Base-by-base conservation (phyloP, 768 basidiomycete genomes). In the Russula dissimulans region DNA sequence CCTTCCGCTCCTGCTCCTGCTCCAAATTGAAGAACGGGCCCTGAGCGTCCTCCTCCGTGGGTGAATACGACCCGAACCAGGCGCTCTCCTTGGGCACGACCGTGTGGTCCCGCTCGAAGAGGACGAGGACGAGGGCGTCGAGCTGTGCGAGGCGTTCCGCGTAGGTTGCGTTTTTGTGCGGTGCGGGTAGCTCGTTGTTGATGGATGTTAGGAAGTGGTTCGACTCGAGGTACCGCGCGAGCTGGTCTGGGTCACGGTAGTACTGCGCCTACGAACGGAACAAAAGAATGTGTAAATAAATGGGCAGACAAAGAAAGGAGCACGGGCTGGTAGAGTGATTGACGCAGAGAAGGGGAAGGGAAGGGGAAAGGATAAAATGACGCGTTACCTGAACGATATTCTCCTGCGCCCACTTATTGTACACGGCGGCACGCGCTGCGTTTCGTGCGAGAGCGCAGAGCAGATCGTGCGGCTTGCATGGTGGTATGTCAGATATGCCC, bases 41-140 rank as follows among this genome's bases (percentile, higher is more conserved):
- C 51, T 0, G 22, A 5, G 43, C 54, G 41, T 48, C 42, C 8
- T 73, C 75, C 18, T 75, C 71, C n/a, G 11, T 3, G n/a, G 72
- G 73, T 2, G 76, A 77, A 66, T 87, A 86, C 3, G 87, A 85
- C 6, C 88, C 90, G 71, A 94, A 93, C 91, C 90, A 92, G 11
- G 87, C 75, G 66, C 82, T 89, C 71, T 92, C 90, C 71, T 89
- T 90, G 0, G 91, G 91, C 18, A 91, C 77, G 26, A 89, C 86
- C 3, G 88, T 91, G 69, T 78, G 76, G 69, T 93, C 91, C 59
- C 83, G 71, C 1, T 80, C 75, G 70, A 93, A 93, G 45, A 88
- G 69, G 31, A 90, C 79, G 41, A 94, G 83, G 31, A 94, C 78
- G 43, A 93, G 79, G 18, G 81, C 79, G 62, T 81, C 74, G 48